These are phyloP conservation scores for Solanum hybrid DNA, from an alignment of 305 asterid species.

Conservation along the genomic window DNA sequence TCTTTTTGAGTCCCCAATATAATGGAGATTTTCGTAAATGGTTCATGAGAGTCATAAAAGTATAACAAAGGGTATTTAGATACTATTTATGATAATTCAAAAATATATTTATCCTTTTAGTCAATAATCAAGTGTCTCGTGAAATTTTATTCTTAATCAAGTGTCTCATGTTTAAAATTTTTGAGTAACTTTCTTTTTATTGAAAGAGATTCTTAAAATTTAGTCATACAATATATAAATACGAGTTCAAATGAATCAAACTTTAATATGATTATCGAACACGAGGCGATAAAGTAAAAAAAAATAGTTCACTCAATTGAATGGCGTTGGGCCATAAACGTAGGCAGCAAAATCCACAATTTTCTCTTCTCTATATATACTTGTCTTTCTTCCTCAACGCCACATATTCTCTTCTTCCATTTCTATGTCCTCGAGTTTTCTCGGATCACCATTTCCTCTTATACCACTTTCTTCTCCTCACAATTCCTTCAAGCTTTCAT, in stretches of 20 bases:
- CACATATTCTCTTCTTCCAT: constrained; percentile 20
- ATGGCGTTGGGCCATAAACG: background rate
- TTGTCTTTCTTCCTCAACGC: constrained; percentile 7
- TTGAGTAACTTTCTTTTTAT: too few relatives aligned
- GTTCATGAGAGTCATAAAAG: too few relatives aligned
- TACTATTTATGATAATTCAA: too few relatives aligned
- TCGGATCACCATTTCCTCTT: constrained; percentile 13
- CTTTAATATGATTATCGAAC: background rate
- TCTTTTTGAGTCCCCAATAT: background rate
- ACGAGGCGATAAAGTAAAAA: background rate
- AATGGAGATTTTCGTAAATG: too few relatives aligned
- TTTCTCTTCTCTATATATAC: constrained; percentile 15
- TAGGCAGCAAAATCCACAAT: constrained; percentile 10
- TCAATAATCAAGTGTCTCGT: too few relatives aligned
- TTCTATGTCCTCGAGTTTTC: constrained; percentile 36
- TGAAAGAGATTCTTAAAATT: background rate
- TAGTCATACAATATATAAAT: too few relatives aligned
- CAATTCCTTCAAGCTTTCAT: background rate
- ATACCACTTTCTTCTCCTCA: background rate
- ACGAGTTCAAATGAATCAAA: background rate
- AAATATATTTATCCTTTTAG: too few relatives aligned
- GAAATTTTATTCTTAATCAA: too few relatives aligned
- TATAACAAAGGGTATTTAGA: too few relatives aligned
- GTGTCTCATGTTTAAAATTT: background rate
- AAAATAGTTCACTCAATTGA: background rate